phyloP scores from a whole-genome alignment of 2,329 filamentous ascomycete species.

The Grosmannia huntii region DNA sequence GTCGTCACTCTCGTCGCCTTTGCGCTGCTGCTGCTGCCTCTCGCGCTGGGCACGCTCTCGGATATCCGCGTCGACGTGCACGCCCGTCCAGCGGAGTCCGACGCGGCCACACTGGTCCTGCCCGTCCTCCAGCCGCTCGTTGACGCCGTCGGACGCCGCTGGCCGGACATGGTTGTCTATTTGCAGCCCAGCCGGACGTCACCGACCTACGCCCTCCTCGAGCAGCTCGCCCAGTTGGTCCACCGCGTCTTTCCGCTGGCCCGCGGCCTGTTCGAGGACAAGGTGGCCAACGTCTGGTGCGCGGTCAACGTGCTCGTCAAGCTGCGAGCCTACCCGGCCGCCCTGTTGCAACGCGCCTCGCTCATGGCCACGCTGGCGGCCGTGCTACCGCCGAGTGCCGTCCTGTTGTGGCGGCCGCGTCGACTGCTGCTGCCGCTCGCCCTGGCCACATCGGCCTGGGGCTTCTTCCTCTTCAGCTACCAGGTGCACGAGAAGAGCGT shows the following conservation, averaged over 20 bases:
- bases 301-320: slow-evolving; percentile 83
- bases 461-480: slow-evolving; percentile 94
- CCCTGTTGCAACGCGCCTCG: slow-evolving; percentile 63
- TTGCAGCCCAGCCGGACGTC: neutral
- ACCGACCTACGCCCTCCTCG: slow-evolving; percentile 55
- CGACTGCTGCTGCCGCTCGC: slow-evolving; percentile 68
- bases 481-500: slow-evolving; percentile 99
- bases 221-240: slow-evolving; percentile 71
- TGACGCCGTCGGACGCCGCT: neutral
- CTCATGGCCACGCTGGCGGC: slow-evolving; percentile 61
- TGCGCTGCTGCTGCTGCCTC: slow-evolving; percentile 58
- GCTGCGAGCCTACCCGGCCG: slow-evolving; percentile 58
- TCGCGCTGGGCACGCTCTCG: slow-evolving; percentile 59
- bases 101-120: slow-evolving; percentile 39
- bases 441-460: slow-evolving; percentile 79
- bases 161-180: neutral
- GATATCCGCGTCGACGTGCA: slow-evolving; percentile 53
- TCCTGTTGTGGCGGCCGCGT: slow-evolving; percentile 67
- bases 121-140: neutral
- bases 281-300: slow-evolving; percentile 98
- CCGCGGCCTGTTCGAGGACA: slow-evolving; percentile 94
- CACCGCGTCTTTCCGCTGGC: slow-evolving; percentile 95
- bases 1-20: slow-evolving; percentile 63
- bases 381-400: slow-evolving; percentile 65
- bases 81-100: slow-evolving; percentile 36